These are phyloP conservation scores for Begonia peltatifolia DNA, from an alignment of 306 rosid genomes.

Conservation along the genomic window DNA sequence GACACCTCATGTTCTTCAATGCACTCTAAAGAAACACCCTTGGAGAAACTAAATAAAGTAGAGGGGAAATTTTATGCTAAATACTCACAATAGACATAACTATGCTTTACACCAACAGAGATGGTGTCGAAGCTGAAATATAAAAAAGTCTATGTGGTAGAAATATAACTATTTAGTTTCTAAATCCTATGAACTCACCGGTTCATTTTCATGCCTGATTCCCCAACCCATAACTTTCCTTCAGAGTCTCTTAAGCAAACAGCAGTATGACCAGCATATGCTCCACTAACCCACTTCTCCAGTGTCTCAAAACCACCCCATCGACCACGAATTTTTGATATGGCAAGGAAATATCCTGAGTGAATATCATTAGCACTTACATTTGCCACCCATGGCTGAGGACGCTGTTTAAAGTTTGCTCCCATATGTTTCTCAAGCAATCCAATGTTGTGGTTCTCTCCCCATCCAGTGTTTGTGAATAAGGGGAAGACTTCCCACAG, in stretches of 20 bases:
- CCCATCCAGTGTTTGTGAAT: slow-evolving; percentile 81
- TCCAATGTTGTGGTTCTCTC: slow-evolving; percentile 57
- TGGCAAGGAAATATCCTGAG: slow-evolving; percentile 93
- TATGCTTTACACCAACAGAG: background rate
- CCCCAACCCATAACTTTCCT: slow-evolving; percentile 91
- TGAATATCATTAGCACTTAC: slow-evolving; percentile 52
- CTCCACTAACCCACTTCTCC: slow-evolving; percentile 93
- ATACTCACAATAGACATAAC: background rate
- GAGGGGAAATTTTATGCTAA: background rate
- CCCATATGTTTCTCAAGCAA: slow-evolving; percentile 80
- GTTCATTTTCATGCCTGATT: slow-evolving; percentile 72
- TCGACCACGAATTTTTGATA: slow-evolving; percentile 82
- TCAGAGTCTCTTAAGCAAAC: slow-evolving; percentile 72
- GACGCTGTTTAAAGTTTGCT: slow-evolving; percentile 56
- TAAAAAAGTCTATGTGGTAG: no score
- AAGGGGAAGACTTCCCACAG: slow-evolving; percentile 74
- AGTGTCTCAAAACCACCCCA: slow-evolving; percentile 92
- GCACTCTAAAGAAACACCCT: no score
- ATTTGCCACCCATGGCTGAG: slow-evolving; percentile 75
- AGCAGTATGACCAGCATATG: slow-evolving; percentile 85
- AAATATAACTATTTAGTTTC: no score
- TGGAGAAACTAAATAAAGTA: no score
- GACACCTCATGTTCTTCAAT: no score
- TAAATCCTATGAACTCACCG: slow-evolving; percentile 26
- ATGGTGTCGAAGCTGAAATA: background rate